A percentile compares a stretch with the other conserved stretches of the same genome.
Conservation (phyloP, 345 rosid genomes). For the Eucalyptus cladocalyx region DNA sequence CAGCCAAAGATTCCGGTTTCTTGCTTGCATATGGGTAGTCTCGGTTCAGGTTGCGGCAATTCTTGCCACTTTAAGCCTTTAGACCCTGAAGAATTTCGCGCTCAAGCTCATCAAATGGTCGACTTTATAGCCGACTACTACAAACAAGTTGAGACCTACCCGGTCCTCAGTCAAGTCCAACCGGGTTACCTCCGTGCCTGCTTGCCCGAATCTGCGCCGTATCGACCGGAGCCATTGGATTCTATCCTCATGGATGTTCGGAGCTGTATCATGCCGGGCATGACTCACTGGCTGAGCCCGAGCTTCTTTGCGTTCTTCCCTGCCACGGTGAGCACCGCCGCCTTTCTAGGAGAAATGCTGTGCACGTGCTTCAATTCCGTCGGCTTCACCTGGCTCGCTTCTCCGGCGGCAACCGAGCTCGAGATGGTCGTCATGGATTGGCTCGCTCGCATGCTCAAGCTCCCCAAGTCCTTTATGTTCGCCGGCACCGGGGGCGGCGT, state of each 20-base stretch:
- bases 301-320: slow-evolving; percentile 30
- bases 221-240: slow-evolving; percentile 10
- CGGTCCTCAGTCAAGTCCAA: slow-evolving; percentile 33
- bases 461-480: slow-evolving; percentile 16
- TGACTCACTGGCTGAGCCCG: slow-evolving; percentile 44
- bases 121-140: slow-evolving; percentile 43
- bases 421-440: slow-evolving; percentile 35
- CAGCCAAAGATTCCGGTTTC: not conserved
- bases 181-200: slow-evolving; percentile 7
- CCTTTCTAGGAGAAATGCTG: slow-evolving; percentile 30
- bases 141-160: slow-evolving; percentile 15
- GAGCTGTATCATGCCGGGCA: slow-evolving; percentile 22
- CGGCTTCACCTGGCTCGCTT: slow-evolving; percentile 31
- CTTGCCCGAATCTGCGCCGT: slow-evolving; percentile 8
- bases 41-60: not conserved
- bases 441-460: slow-evolving; percentile 23
- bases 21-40: slow-evolving; percentile 9
- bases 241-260: slow-evolving; percentile 10
- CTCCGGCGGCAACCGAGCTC: slow-evolving; percentile 28
- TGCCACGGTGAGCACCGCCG: slow-evolving; percentile 9
- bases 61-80: slow-evolving; percentile 8
- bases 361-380: slow-evolving; percentile 25
- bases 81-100: slow-evolving; percentile 19
- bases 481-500: slow-evolving; percentile 27
- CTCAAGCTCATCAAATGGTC: slow-evolving; percentile 29